Evolutionary conservation across 164 flowering plant species (phyloP).

Genomic region (Aristolochia fimbriata): DNA sequence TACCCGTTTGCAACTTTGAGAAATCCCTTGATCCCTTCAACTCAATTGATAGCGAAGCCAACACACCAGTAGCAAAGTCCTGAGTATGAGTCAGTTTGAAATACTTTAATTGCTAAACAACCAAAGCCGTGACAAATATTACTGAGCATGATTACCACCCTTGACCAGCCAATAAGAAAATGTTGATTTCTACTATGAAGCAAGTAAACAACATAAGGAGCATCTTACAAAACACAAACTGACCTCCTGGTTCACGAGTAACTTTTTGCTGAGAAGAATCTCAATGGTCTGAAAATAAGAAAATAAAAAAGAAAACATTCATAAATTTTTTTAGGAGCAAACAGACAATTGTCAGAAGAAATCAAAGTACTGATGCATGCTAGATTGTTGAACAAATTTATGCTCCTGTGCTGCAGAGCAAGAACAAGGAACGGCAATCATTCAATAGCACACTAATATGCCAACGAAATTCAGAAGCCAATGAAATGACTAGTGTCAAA

Average conservation of each 20-base stretch:
- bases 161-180: too few relatives aligned
- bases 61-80: slow-evolving; percentile 45
- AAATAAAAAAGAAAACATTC: slow-evolving; percentile 5
- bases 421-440: neutral
- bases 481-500: too few relatives aligned
- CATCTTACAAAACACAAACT: slow-evolving; percentile 13
- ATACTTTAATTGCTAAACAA: neutral
- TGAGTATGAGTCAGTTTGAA: slow-evolving; percentile 38
- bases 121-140: neutral
- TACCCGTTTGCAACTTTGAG: slow-evolving; percentile 71
- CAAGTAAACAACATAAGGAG: slow-evolving; percentile 4
- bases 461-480: too few relatives aligned
- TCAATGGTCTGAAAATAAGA: slow-evolving; percentile 72
- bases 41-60: slow-evolving; percentile 64
- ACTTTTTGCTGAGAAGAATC: slow-evolving; percentile 71
- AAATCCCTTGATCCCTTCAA: slow-evolving; percentile 76
- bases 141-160: neutral
- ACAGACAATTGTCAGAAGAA: neutral
- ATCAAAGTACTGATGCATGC: neutral
- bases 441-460: too few relatives aligned
- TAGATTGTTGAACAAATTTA: neutral
- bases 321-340: neutral
- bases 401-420: too few relatives aligned
- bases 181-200: neutral
- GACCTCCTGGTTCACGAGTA: slow-evolving; percentile 72